Base-by-base conservation (phyloP, 2,329 filamentous ascomycete genomes). In the Fusarium newnesense region DNA sequence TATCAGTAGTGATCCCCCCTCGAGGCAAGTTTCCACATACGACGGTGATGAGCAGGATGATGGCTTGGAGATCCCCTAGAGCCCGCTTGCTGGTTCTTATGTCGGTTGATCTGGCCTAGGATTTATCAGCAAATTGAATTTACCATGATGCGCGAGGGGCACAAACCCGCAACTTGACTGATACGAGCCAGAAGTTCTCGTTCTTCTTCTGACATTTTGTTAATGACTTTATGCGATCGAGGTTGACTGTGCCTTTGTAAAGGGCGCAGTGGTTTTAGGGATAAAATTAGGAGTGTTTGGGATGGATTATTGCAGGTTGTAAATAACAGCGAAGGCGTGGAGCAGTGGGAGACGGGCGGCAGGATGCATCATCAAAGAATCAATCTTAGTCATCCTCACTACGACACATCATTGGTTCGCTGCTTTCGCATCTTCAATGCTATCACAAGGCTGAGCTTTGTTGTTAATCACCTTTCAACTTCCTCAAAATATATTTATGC, bases 21-120 rank as follows among this genome's bases (percentile, higher is more conserved):
- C 43, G 21, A 7, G 28, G 10, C 5, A 5, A 21, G 32, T 9
- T 47, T 53, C 59, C 59, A 81, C 83, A 53, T 79, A 86, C 84
- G 79, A 50, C 82, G 80, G 70, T 82, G 77, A 34, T 80, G 74
- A 62, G 74, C 70, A 18, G 77, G 76, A 39, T 79, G 78, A 40
- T 77, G 77, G 32, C 59, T 72, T 50, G 76, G 60, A n/a, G 76
- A 59, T 24, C 82, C 69, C n/a, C 74, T 79, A 42, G 82, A 66
- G 44, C 84, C 84, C 39, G 85, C 80, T 73, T 89, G 87, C 71
- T 91, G 88, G 72, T 89, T 93, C 81, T 93, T 95, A 84, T 93
- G 91, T 59, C 91, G 90, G 80, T 95, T 95, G 79, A 96, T 96
- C 82, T 93, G 92, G 75, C 92, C 93, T 94, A 73, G 15, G 30